Evolutionary conservation across 495 filamentous ascomycete species (phyloP).

Genomic region (Penicillium steckii): DNA sequence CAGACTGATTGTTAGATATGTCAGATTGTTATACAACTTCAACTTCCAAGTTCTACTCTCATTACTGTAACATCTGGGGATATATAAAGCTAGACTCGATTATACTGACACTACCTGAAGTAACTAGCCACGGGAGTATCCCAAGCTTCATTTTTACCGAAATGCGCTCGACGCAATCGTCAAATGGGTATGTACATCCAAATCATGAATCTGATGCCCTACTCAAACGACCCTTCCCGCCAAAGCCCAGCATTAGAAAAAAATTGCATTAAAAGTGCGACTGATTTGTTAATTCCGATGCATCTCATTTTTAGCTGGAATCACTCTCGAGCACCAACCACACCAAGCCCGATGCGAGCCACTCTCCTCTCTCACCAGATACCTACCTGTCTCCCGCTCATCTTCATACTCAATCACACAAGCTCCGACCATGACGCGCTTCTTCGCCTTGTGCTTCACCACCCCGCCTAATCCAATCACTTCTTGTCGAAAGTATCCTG

Average conservation of each 20-base stretch:
- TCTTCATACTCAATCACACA: constrained; percentile 82
- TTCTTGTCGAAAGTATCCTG: constrained; percentile 79
- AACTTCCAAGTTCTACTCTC: neutral
- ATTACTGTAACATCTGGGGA: too few species aligned
- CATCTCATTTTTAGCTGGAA: constrained; percentile 32
- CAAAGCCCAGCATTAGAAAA: too few species aligned
- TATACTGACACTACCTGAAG: too few species aligned
- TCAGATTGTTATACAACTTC: neutral
- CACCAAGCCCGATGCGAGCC: constrained; percentile 49
- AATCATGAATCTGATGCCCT: too few species aligned
- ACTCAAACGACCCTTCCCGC: too few species aligned
- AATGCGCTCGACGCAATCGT: neutral
- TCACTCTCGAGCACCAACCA: constrained; percentile 50
- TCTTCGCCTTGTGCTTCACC: constrained; percentile 78
- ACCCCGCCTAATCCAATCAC: constrained; percentile 83
- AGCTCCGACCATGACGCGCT: constrained; percentile 72
- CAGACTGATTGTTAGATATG: neutral
- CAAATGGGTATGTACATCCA: constrained; percentile 2
- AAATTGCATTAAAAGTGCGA: too few species aligned
- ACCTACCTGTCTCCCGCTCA: constrained; percentile 60
- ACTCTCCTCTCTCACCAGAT: constrained; percentile 64
- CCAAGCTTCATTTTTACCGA: neutral
- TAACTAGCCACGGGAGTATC: too few species aligned
- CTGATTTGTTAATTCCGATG: neutral
- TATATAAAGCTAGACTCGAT: too few species aligned